phyloP scores from a whole-genome alignment of 495 filamentous ascomycete species.

The Venustampulla echinocandica region DNA sequence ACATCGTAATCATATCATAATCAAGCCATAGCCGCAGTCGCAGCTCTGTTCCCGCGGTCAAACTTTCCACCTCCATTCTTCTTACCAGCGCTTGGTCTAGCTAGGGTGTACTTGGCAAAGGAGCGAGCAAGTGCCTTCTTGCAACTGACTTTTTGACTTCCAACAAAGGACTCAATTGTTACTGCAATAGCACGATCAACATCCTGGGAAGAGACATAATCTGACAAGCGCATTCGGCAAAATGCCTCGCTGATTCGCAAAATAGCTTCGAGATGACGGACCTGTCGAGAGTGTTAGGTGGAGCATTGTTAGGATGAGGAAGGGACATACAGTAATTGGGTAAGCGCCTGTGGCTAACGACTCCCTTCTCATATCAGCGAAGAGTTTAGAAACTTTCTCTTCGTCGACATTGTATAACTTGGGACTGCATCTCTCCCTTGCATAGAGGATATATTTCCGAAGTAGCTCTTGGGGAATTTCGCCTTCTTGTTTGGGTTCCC shows the following conservation, averaged over 20 bases:
- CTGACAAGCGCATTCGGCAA: slow-evolving; percentile 89
- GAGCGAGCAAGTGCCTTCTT: slow-evolving; percentile 95
- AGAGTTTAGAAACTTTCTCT: slow-evolving; percentile 89
- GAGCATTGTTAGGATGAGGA: slow-evolving; percentile 3
- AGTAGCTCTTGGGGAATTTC: slow-evolving; percentile 88
- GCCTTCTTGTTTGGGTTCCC: slow-evolving; percentile 54
- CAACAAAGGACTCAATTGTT: slow-evolving; percentile 92
- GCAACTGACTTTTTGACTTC: slow-evolving; percentile 91
- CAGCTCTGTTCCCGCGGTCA: slow-evolving; percentile 11
- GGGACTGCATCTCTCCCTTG: slow-evolving; percentile 79
- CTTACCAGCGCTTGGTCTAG: slow-evolving; percentile 30
- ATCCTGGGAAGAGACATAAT: slow-evolving; percentile 81
- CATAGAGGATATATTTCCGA: slow-evolving; percentile 95
- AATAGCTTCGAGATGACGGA: slow-evolving; percentile 95
- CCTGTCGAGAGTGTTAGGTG: slow-evolving; percentile 40
- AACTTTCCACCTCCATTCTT: slow-evolving; percentile 17
- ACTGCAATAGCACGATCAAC: slow-evolving; percentile 97
- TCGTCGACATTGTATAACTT: slow-evolving; percentile 98
- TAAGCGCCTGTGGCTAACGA: slow-evolving; percentile 89
- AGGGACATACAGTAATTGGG: slow-evolving; percentile 77
- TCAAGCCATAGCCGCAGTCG: slow-evolving; percentile 19
- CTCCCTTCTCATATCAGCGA: slow-evolving; percentile 93
- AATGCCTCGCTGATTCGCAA: slow-evolving; percentile 90
- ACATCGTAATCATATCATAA: slow-evolving; percentile 1
- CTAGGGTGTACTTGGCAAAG: slow-evolving; percentile 87